Base-by-base conservation (phyloP, 768 basidiomycete species). In the Suillus ampliporus region DNA sequence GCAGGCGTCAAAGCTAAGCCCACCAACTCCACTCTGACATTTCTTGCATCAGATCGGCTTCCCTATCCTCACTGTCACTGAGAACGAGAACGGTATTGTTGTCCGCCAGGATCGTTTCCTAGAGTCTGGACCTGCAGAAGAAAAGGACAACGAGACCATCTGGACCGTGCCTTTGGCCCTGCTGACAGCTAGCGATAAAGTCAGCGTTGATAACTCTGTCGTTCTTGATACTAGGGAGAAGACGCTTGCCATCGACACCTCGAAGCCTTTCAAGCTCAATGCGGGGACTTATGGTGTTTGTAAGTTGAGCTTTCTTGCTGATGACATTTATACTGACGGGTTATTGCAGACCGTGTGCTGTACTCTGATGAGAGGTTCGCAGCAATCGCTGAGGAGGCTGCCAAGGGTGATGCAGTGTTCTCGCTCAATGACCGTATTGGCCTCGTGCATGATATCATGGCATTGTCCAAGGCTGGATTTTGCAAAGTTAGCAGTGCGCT, bases 51-150 rank as follows among this genome's bases (percentile, higher is more conserved):
- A 83, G 84, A 82, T 86, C 61, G 97, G 97, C 17, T 98, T 90
- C 81, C 97, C 97, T 1, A 88, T 99, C 28, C 74, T 99, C 60
- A 91, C 87, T 37, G 93, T 99, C 50, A 90, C 86, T 2, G 95
- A 98, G 76, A 84, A 81, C 14, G 74, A 80, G 1, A 84, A 83
- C 48, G 89, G 89, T 11, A 88, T 99, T 68, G 83, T 81, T 61
- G 82, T 99, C 59, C 86, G 88, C 38, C 97, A 99, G 77, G 92
- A 97, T 72, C 84, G 97, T 21, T 99, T 97, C 84, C 80, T 99
- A 52, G 90, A 93, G 71, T 91, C 89, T 0, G 96, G 95, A 0
- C 84, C 83, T 64, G 88, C 87, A 10, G 86, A 89, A 69, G 85
- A 86, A 11, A 86, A 92, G 72, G 92, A 97, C 63, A 94, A 97